These are phyloP conservation scores for Tilletia walkeri DNA, from an alignment of 1,284 basidiomycete species.

Conservation along the genomic window DNA sequence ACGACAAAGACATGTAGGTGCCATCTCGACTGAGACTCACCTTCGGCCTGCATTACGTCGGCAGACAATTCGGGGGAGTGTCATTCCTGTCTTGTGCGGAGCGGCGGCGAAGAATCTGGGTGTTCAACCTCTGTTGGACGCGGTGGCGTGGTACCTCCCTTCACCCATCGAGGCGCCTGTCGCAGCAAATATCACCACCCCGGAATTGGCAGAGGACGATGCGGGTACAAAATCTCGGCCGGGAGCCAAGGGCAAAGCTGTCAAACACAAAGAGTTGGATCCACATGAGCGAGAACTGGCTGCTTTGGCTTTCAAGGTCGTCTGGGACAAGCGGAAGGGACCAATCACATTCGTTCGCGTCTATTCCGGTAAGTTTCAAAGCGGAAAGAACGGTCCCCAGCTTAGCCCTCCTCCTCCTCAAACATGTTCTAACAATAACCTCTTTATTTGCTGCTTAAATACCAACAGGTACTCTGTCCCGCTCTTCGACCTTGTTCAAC, in stretches of 20 bases:
- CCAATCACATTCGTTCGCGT: slow-evolving; percentile 89
- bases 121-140: slow-evolving; percentile 76
- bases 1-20: neutral
- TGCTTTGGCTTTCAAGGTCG: slow-evolving; percentile 79
- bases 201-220: neutral
- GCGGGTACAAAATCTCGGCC: slow-evolving; percentile 5
- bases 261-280: slow-evolving; percentile 8
- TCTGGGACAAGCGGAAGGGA: slow-evolving; percentile 76
- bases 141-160: slow-evolving; percentile 74
- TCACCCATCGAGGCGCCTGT: slow-evolving; percentile 61
- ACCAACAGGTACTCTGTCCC: slow-evolving; percentile 24
- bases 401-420: too few species aligned
- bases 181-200: neutral
- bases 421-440: neutral
- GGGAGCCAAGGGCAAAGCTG: slow-evolving; percentile 54
- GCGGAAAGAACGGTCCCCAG: too few species aligned
- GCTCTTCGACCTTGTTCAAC: slow-evolving; percentile 72
- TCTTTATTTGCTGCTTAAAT: too few species aligned
- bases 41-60: slow-evolving; percentile 64
- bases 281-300: slow-evolving; percentile 31
- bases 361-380: slow-evolving; percentile 67
- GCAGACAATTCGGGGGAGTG: slow-evolving; percentile 67
- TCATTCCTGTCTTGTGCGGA: slow-evolving; percentile 78
- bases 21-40: neutral
- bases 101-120: slow-evolving; percentile 78